Conservation (phyloP, 371 early-diverging fungal species). For the Lichtheimia ornata region DNA sequence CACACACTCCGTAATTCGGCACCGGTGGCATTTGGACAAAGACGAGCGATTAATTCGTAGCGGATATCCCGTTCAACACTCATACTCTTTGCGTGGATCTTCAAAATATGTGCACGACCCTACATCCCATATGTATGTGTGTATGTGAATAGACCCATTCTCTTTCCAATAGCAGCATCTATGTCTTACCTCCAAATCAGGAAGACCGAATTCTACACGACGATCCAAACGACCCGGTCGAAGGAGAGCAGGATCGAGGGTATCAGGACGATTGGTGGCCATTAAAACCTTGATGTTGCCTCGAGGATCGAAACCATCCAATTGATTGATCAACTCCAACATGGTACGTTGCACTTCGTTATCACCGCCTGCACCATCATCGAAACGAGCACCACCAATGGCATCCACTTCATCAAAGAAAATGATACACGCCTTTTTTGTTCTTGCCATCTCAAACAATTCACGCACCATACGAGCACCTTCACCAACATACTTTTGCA, state of each 20-base stretch:
- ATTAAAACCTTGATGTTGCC: conserved; percentile 99
- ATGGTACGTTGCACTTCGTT: conserved; percentile 98
- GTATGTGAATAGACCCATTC: not conserved
- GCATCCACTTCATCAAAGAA: conserved; percentile 99
- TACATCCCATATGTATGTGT: conserved; percentile 15
- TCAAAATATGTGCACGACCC: conserved; percentile 98
- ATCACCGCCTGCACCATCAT: conserved; percentile 88
- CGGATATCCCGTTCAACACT: conserved; percentile 98
- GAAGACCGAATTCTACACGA: conserved; percentile 99
- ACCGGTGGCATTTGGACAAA: conserved; percentile 95
- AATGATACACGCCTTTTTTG: conserved; percentile 83
- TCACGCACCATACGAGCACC: conserved; percentile 99
- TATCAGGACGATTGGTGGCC: conserved; percentile 99
- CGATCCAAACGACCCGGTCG: conserved; percentile 99
- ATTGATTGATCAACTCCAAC: conserved; percentile 99
- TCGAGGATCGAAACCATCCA: conserved; percentile 99
- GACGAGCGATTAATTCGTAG: conserved; percentile 93
- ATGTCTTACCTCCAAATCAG: conserved; percentile 76
- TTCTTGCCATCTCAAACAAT: conserved; percentile 99
- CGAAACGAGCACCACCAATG: conserved; percentile 95
- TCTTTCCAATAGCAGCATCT: not conserved
- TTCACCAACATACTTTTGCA: conserved; percentile 99
- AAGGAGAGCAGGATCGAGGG: conserved; percentile 97
- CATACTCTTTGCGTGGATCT: conserved; percentile 99
- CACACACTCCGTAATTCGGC: conserved; percentile 99